Evolutionary conservation across 2,329 filamentous ascomycete species (phyloP).

Genomic region (Hypoxylon sp.): DNA sequence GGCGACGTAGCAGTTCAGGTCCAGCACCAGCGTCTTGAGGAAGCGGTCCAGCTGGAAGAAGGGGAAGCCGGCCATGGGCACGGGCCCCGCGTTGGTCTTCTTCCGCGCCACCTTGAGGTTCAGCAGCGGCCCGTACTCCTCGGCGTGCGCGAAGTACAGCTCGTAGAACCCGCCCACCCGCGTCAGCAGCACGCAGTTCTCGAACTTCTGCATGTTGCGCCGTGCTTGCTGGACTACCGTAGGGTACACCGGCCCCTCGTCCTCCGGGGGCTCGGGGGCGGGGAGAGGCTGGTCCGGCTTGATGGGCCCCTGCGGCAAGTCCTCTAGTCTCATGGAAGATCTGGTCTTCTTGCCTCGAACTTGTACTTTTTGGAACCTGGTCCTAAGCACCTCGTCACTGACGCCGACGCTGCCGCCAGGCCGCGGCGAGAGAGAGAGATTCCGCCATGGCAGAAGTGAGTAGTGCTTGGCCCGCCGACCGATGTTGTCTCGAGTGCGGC

Average conservation of each 20-base stretch:
- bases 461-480: conserved; percentile 17
- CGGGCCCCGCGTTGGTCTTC: conserved; percentile 80
- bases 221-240: conserved; percentile 89
- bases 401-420: too few relatives aligned
- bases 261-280: conserved; percentile 6
- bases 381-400: background rate
- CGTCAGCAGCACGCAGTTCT: conserved; percentile 90
- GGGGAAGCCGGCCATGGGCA: conserved; percentile 95
- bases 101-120: conserved; percentile 88
- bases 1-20: conserved; percentile 89
- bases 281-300: conserved; percentile 33
- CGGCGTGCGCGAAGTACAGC: conserved; percentile 95
- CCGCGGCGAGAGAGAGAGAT: background rate
- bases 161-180: conserved; percentile 97
- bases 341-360: conserved; percentile 66
- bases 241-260: conserved; percentile 73
- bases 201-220: conserved; percentile 90
- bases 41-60: conserved; percentile 93
- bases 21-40: conserved; percentile 91
- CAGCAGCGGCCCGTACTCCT: conserved; percentile 85
- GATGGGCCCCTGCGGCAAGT: conserved; percentile 66
- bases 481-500: conserved; percentile 30
- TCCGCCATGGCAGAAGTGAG: conserved; percentile 13
- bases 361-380: conserved; percentile 46
- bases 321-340: conserved; percentile 65